Evolutionary conservation across 768 basidiomycete species (phyloP).

Genomic region (Tulasnella sp.): DNA sequence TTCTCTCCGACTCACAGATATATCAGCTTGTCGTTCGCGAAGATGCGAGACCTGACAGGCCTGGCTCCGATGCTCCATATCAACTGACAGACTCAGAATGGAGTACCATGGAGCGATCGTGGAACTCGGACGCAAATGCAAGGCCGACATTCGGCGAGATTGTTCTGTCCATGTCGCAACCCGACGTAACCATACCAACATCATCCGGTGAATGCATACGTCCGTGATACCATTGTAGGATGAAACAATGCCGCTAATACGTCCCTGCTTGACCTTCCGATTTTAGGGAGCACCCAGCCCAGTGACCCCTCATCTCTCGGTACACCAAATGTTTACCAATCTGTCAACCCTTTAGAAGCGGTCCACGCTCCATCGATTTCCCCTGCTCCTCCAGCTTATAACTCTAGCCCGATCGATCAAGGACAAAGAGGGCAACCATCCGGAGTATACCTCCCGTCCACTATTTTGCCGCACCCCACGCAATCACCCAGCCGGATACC

Average conservation of each 20-base stretch:
- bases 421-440: too few relatives aligned
- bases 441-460: too few relatives aligned
- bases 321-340: too few relatives aligned
- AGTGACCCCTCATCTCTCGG: too few relatives aligned
- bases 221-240: neutral
- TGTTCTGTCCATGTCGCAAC: neutral
- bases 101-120: neutral
- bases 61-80: neutral
- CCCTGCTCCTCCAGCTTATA: slow-evolving; percentile 9
- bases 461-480: too few relatives aligned
- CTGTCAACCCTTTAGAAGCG: too few relatives aligned
- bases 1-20: slow-evolving; percentile 7
- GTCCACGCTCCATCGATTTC: neutral
- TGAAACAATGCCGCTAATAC: too few relatives aligned
- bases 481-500: too few relatives aligned
- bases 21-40: slow-evolving; percentile 14
- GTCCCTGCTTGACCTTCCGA: too few relatives aligned
- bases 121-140: neutral
- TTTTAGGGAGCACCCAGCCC: too few relatives aligned
- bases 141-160: slow-evolving; percentile 8
- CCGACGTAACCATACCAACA: neutral
- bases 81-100: slow-evolving; percentile 2
- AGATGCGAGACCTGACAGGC: slow-evolving; percentile 13
- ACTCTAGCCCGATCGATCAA: neutral
- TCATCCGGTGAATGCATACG: neutral